Conservation (phyloP, 2,329 filamentous ascomycete species). For the Sporothrix variecibatus region DNA sequence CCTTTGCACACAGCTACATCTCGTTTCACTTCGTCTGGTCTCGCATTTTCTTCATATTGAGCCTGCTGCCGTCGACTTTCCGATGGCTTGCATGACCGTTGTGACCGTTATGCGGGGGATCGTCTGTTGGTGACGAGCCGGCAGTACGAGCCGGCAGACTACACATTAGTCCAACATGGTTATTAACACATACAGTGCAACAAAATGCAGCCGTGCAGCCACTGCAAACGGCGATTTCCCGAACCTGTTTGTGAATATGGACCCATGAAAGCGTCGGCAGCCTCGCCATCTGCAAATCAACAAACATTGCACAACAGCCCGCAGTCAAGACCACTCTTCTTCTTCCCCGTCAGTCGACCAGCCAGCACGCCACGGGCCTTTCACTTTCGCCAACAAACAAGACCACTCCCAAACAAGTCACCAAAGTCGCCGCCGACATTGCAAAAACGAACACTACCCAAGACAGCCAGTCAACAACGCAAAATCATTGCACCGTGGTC, state of each 20-base stretch:
- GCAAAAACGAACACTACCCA: not conserved
- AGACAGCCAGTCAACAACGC: not conserved
- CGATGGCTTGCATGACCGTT: not conserved
- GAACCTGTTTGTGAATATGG: constrained; percentile 49
- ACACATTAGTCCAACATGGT: not conserved
- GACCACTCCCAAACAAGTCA: not conserved
- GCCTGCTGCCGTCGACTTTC: not conserved
- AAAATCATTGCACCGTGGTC: not conserved
- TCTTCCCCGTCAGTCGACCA: constrained; percentile 20
- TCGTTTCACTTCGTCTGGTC: not conserved
- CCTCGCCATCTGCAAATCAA: not conserved
- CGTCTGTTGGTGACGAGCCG: not conserved
- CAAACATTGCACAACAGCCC: not conserved
- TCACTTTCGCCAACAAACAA: constrained; percentile 10
- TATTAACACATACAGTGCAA: constrained; percentile 40
- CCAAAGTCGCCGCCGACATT: not conserved
- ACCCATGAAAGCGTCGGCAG: not conserved
- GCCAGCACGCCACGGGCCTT: constrained; percentile 24
- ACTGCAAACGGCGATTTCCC: constrained; percentile 52
- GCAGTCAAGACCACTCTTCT: not conserved
- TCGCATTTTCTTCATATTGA: not conserved
- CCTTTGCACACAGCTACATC: not conserved
- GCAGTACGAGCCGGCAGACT: not conserved
- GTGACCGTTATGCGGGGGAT: not conserved
- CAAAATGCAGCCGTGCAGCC: constrained; percentile 50